Evolutionary conservation across 352 stramenopile genomes (phyloP), one percentile per base, ranked within the genome.

Genomic region (Globisporangium ultimum): DNA sequence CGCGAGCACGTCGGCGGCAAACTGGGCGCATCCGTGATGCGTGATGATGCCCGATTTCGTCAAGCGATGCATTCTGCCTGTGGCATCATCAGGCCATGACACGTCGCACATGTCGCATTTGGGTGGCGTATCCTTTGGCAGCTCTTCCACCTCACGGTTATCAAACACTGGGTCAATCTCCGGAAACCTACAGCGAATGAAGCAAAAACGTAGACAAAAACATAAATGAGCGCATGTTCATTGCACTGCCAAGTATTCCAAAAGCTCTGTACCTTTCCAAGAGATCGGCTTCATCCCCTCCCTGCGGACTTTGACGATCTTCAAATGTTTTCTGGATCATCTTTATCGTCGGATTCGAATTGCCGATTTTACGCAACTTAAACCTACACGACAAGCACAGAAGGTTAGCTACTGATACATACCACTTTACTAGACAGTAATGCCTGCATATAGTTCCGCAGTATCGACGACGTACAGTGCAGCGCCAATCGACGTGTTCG

Each of bases 21-120:
- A 93, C 55, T 93, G 84, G 10, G 80, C 71, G 34, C 84, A 93
- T 1, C 80, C 79, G 40, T 90, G 68, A 46, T 93, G 84, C 5
- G 80, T 86, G n/a, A 89, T 50, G 52, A 90, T 74, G 6, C 70
- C 76, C 2, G 80, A 53, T 28, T 70, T 72, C 34, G 61, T 76
- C 55, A 85, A 70, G 12, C 68, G 68, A 47, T 75, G 82, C 84
- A 93, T 90, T 38, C 58, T 77, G 1, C 66, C 63, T 0, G 68
- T 69, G 2, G 67, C 74, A 32, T 88, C 81, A 24, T 91, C 84
- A 9, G 84, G 84, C 84, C 84, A 93, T 10, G 84, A 93, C 2
- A 93, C 84, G 40, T 91, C 84, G 28, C 84, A 93, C 67, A 91
- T 81, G 53, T 93, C 84, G 58, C 84, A 93, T 46, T 79, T 80